Conservation (phyloP, 2,329 filamentous ascomycete genomes). For the Epichloe uncinata region DNA sequence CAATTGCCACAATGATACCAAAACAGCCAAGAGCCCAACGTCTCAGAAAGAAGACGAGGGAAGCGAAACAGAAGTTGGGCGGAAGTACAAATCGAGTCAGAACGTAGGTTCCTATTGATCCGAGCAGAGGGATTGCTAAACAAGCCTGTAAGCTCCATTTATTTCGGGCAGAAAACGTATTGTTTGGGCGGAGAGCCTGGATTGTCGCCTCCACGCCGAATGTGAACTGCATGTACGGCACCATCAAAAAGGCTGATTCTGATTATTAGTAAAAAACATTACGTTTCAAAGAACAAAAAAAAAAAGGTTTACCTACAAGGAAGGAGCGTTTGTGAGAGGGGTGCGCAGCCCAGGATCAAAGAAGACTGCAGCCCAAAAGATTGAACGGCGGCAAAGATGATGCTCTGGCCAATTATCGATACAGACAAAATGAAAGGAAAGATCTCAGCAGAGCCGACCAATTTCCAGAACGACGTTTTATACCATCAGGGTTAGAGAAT, state of each 20-base stretch:
- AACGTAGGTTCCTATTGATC: slow-evolving; percentile 43
- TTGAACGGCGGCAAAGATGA: slow-evolving; percentile 43
- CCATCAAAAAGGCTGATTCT: slow-evolving; percentile 48
- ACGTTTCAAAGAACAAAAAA: background rate
- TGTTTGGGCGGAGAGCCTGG: slow-evolving; percentile 37
- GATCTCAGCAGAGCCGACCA: slow-evolving; percentile 33
- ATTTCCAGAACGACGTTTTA: slow-evolving; percentile 26
- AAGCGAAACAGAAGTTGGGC: slow-evolving; percentile 50
- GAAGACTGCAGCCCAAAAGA: slow-evolving; percentile 38
- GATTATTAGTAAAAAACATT: background rate
- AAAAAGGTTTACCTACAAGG: slow-evolving; percentile 31
- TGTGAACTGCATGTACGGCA: slow-evolving; percentile 51
- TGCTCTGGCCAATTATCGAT: slow-evolving; percentile 44
- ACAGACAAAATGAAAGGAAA: slow-evolving; percentile 44
- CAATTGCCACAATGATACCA: slow-evolving; percentile 36
- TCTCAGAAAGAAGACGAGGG: slow-evolving; percentile 53
- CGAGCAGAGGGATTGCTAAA: slow-evolving; percentile 33
- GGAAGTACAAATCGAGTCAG: slow-evolving; percentile 42
- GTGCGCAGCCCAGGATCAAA: slow-evolving; percentile 38
- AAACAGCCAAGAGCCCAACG: slow-evolving; percentile 47
- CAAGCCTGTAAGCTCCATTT: slow-evolving; percentile 49
- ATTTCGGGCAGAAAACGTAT: slow-evolving; percentile 43
- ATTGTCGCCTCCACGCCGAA: slow-evolving; percentile 48
- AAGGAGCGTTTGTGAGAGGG: slow-evolving; percentile 44
- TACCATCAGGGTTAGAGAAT: background rate